Percentiles rank a stretch among this genome's conserved stretches.
Conservation (phyloP, 2,329 filamentous ascomycete genomes). For the Thermoascus crustaceus region DNA sequence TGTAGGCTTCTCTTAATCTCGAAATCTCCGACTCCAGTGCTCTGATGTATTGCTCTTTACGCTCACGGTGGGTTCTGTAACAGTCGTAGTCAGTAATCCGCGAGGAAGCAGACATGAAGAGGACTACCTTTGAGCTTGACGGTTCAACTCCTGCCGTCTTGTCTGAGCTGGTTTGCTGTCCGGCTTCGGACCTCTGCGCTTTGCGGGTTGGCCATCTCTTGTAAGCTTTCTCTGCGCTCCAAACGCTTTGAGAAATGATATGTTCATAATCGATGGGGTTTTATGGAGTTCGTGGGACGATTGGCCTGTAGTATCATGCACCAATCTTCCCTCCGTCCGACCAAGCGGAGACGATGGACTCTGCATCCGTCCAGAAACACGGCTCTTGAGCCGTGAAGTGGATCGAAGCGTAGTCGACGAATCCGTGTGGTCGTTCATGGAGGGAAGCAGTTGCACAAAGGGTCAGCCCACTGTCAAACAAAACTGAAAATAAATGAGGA, state of each 20-base stretch:
- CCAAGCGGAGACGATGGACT: background rate
- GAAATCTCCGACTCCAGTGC: slow-evolving; percentile 85
- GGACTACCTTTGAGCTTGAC: slow-evolving; percentile 82
- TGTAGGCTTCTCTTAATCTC: slow-evolving; percentile 65
- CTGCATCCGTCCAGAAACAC: background rate
- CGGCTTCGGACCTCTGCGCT: slow-evolving; percentile 87
- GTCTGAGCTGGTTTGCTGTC: slow-evolving; percentile 93
- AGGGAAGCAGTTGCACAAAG: background rate
- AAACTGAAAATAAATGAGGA: background rate
- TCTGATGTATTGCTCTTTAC: slow-evolving; percentile 95
- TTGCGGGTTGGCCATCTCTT: slow-evolving; percentile 79
- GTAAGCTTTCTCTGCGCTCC: slow-evolving; percentile 62
- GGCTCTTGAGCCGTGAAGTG: background rate
- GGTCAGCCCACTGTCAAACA: background rate
- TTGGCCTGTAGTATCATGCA: slow-evolving; percentile 1
- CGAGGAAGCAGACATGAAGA: background rate
- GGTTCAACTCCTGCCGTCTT: slow-evolving; percentile 83
- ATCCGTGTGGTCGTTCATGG: background rate
- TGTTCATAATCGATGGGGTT: slow-evolving; percentile 33
- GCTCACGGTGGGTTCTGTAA: slow-evolving; percentile 81
- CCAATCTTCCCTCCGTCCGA: background rate
- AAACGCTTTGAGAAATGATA: slow-evolving; percentile 57
- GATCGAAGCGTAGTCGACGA: background rate
- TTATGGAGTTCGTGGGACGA: background rate
- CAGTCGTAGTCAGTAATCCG: slow-evolving; percentile 7